Evolutionary conservation across 2,329 filamentous ascomycete genomes (phyloP), one percentile per base, ranked within the genome.

Genomic region (Exophiala sideris): DNA sequence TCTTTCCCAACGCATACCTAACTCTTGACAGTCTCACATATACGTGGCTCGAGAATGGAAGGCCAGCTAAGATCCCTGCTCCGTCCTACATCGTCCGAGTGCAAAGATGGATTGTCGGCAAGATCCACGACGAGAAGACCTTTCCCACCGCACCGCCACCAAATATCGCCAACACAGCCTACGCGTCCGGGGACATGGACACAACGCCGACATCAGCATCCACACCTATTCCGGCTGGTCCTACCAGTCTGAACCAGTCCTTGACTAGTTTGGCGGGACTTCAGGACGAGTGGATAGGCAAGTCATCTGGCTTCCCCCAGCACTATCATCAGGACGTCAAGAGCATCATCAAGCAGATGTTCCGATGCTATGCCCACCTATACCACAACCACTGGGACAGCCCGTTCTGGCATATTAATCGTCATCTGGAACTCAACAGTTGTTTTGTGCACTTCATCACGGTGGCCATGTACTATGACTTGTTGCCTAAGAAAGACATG

Each of bases 341-440:
- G 77, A 87, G 87, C 62, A 94, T 96, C 66, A 92, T 96, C 77
- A 88, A 91, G 65, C 94, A 96, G 74, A 97, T 99, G 87, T 97
- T 99, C 79, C 88, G 94, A 56, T 92, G 96, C 64, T 99, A 99
- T 68, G 87, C 94, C 45, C 94, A 99, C 73, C 84, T 99, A 57
- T 99, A 99, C 78, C 96, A 95, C 82, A 89, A 91, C 53, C 94
- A 99, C 73, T 99, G 89, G 72, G 76, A 85, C 57, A 87, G 90
- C 62, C 88, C 87, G 4, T 90, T 91, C 72, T 92, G 90, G 73
- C 86, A 91, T 70, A 79, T 92, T 61, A 90, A 88, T 74, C 73
- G 74, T 54, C 73, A 76, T 51, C 71, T 91, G 69, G 86, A 89
- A 65, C 79, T 92, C 58, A 94, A 94, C 77, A 91, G 87, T 70